Evolutionary conservation across 2,329 filamentous ascomycete species (phyloP).

Genomic region (Tolypocladium amazonense): DNA sequence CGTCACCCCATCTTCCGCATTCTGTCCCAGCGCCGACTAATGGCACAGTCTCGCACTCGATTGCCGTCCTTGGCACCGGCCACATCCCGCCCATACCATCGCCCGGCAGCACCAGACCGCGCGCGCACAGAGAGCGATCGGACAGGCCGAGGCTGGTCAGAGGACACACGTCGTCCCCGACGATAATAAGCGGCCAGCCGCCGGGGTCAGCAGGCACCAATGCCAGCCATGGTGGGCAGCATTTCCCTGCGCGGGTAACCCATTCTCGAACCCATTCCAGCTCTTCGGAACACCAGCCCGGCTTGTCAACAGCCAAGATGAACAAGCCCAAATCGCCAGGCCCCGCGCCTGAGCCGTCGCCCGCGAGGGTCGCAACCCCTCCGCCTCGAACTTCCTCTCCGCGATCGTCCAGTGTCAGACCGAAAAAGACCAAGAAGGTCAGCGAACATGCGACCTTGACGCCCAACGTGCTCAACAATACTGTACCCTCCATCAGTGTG

Average conservation of each 20-base stretch:
- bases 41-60: constrained; percentile 44
- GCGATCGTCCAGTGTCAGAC: constrained; percentile 29
- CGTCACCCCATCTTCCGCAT: constrained; percentile 28
- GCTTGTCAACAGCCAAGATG: constrained; percentile 36
- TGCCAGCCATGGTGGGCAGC: constrained; percentile 22
- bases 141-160: constrained; percentile 52
- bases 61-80: constrained; percentile 71
- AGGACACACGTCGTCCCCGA: constrained; percentile 75
- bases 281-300: constrained; percentile 40
- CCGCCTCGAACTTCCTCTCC: constrained; percentile 38
- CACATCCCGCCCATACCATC: constrained; percentile 75
- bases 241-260: constrained; percentile 26
- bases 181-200: constrained; percentile 30
- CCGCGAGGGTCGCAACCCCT: constrained; percentile 41
- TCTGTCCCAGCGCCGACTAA: constrained; percentile 26
- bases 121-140: constrained; percentile 45
- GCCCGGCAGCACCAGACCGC: constrained; percentile 54
- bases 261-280: constrained; percentile 48
- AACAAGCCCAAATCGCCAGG: constrained; percentile 41
- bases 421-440: constrained; percentile 45
- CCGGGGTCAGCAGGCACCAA: constrained; percentile 19
- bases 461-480: constrained; percentile 62
- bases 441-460: constrained; percentile 25
- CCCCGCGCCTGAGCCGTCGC: constrained; percentile 35
- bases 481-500: constrained; percentile 91